These are phyloP conservation scores for Chytriomyces sp. DNA, from an alignment of 192 early-diverging fungal species.

Conservation along the genomic window DNA sequence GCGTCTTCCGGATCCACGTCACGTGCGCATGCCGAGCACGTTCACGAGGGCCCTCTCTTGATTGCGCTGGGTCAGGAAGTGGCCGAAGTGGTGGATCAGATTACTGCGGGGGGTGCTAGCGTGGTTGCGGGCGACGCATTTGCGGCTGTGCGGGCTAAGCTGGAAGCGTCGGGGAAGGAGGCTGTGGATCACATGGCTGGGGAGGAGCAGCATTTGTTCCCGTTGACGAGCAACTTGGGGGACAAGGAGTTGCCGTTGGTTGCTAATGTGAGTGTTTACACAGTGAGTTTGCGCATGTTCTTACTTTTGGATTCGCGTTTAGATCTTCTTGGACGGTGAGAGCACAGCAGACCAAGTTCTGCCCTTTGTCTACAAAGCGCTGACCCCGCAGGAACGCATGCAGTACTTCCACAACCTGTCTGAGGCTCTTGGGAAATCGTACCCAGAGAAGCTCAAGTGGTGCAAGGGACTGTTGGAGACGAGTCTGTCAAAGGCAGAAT, in stretches of 20 bases:
- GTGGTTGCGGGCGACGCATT: conserved; percentile 5
- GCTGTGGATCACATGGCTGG: neutral
- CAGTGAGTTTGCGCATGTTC: neutral
- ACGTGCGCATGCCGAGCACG: conserved; percentile 7
- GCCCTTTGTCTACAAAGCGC: conserved; percentile 22
- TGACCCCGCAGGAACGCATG: conserved; percentile 27
- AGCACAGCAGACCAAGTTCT: neutral
- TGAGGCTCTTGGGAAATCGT: neutral
- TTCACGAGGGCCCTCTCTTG: neutral
- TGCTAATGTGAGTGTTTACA: neutral
- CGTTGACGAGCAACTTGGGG: neutral
- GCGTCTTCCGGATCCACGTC: neutral
- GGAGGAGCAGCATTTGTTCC: neutral
- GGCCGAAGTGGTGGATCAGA: neutral
- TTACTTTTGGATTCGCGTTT: neutral
- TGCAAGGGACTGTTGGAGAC: neutral
- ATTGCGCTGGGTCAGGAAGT: neutral
- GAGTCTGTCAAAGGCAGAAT: neutral
- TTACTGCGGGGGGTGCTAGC: neutral
- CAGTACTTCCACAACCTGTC: conserved; percentile 30
- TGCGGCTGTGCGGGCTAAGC: neutral
- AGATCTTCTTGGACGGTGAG: neutral
- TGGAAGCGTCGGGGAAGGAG: neutral
- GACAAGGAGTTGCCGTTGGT: neutral
- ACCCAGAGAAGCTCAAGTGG: conserved; percentile 18